phyloP scores from a whole-genome alignment of 1,284 basidiomycete species.

The Pseudomicrostroma phylloplanum region DNA sequence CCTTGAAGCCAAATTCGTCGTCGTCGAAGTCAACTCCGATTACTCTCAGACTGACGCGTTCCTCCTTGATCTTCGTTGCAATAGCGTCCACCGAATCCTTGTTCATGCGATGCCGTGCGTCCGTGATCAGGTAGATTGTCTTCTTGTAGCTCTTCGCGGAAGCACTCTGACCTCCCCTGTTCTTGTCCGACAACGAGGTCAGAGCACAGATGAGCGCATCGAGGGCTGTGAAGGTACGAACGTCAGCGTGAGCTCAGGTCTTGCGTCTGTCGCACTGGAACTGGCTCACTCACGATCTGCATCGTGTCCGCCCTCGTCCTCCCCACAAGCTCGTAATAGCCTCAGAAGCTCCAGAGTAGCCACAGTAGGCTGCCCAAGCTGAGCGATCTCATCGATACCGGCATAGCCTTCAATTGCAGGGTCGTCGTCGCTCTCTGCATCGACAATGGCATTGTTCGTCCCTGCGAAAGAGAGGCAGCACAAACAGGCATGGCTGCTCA shows the following conservation, averaged over 20 bases:
- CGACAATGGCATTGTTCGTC: conserved; percentile 63
- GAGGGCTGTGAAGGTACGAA: conserved; percentile 59
- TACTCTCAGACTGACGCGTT: conserved; percentile 36
- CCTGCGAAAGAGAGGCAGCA: conserved; percentile 56
- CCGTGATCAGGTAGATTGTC: conserved; percentile 48
- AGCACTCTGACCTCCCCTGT: conserved; percentile 27
- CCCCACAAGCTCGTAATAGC: conserved; percentile 46
- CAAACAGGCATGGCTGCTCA: background rate
- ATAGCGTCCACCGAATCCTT: conserved; percentile 25
- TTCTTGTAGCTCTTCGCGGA: conserved; percentile 34
- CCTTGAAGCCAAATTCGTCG: conserved; percentile 60
- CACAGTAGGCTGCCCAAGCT: conserved; percentile 69
- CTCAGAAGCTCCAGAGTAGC: conserved; percentile 69
- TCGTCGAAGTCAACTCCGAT: conserved; percentile 77
- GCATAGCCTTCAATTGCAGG: conserved; percentile 62
- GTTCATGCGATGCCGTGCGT: conserved; percentile 34
- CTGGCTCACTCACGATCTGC: conserved; percentile 48
- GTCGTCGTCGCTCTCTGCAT: conserved; percentile 35
- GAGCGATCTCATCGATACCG: conserved; percentile 69
- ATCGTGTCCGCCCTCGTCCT: conserved; percentile 14
- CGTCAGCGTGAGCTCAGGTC: background rate
- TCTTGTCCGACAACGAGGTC: conserved; percentile 57
- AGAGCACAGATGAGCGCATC: conserved; percentile 79
- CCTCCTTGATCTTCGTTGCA: conserved; percentile 19
- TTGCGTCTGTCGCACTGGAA: background rate